A percentile compares a stretch with the other conserved stretches of the same genome.
Evolutionary conservation across 2,329 filamentous ascomycete species (phyloP).

Genomic region (Exophiala bonariae): DNA sequence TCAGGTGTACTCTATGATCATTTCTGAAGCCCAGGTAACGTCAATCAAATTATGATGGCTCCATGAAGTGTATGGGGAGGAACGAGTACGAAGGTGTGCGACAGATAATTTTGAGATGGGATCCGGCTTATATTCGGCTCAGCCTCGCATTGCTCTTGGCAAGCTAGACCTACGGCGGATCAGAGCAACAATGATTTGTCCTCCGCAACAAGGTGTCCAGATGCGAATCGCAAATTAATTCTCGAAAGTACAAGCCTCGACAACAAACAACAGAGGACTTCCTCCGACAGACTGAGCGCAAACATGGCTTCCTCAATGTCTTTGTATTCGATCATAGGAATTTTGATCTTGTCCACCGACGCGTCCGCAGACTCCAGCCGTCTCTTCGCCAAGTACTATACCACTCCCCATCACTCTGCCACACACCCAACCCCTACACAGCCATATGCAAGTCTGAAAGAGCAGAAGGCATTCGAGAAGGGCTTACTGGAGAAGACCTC

Average conservation of each 20-base stretch:
- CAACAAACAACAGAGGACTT: neutral
- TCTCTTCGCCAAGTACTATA: constrained; percentile 94
- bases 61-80: too few species aligned
- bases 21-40: neutral
- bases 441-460: constrained; percentile 84
- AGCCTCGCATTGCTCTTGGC: too few species aligned
- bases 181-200: too few species aligned
- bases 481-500: constrained; percentile 92
- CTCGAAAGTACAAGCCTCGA: neutral
- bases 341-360: constrained; percentile 78
- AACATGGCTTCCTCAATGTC: constrained; percentile 73
- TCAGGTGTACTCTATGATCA: neutral
- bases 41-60: too few species aligned
- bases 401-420: constrained; percentile 62
- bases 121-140: too few species aligned
- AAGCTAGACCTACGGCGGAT: too few species aligned
- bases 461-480: constrained; percentile 96
- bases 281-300: neutral
- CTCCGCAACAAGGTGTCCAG: too few species aligned
- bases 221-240: too few species aligned
- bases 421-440: constrained; percentile 61
- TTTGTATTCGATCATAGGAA: constrained; percentile 73
- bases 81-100: too few species aligned
- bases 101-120: too few species aligned
- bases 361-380: constrained; percentile 67